Evolutionary conservation across 768 basidiomycete genomes (phyloP), one percentile per base, ranked within the genome.

Genomic region (Coprinellus micaceus): DNA sequence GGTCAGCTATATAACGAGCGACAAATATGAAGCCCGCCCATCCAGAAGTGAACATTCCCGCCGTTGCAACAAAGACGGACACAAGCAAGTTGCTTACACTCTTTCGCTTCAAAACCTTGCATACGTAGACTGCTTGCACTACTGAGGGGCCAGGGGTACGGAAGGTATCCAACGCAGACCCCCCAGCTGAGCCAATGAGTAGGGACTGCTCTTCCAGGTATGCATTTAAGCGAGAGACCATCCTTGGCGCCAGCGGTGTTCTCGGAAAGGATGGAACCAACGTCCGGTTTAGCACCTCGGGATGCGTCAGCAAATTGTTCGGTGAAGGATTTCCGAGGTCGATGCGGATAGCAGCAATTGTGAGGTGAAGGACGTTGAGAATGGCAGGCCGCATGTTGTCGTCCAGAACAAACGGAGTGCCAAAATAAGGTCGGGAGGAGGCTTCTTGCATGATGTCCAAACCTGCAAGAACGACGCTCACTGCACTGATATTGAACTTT

Each of bases 301-400:
- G 47, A 52, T 66, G 58, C 29, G 63, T 54, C 3, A 68, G 24
- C 53, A 66, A 61, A 49, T 68, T 65, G 54, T 66, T 66, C 0
- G 62, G 63, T 25, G 57, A 60, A 37, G 57, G 58, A 28, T 64
- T 67, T 1, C 67, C 67, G 2, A 68, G 52, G 29, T 68, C 67
- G 22, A 68, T 37, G 37, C 66, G 63, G 9, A 58, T 53, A 15
- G 60, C 54, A n/a, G 67, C 67, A 52, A 63, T 61, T 12, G 60
- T 46, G 25, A 46, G n/a, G 48, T 66, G 64, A 3, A 68, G 33
- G 15, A 61, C n/a, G 51, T 68, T 68, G 13, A 52, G n/a, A 17
- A 61, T 37, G 13, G 62, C 53, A 22, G 40, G 39, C 7, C 19
- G 26, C 10, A 54, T 48, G 43, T 52, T 11, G 7, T 24, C 12